Evolutionary conservation across 148 eudicot species (phyloP).

Genomic region (Vaccinium darrowii): DNA sequence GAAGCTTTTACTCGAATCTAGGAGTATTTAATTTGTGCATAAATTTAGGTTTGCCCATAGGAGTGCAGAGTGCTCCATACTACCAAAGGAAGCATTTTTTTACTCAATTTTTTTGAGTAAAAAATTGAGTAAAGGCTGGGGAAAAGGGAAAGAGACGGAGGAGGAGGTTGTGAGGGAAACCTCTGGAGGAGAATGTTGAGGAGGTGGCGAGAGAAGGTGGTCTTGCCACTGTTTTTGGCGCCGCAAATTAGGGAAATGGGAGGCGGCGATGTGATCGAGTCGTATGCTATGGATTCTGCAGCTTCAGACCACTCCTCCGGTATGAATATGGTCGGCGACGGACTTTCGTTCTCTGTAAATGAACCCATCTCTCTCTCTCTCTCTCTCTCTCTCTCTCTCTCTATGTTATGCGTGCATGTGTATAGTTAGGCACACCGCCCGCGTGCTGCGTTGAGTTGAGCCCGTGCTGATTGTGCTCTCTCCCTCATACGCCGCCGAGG

Average conservation of each 20-base stretch:
- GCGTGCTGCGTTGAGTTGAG: neutral
- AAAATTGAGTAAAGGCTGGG: too few relatives aligned
- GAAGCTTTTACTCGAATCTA: too few relatives aligned
- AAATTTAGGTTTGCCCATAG: too few relatives aligned
- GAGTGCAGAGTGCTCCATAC: too few relatives aligned
- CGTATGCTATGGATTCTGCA: conserved; percentile 41
- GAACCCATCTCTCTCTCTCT: conserved; percentile 18
- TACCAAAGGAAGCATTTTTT: too few relatives aligned
- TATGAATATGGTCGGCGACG: conserved; percentile 41
- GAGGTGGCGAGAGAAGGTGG: conserved; percentile 88
- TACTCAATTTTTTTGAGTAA: too few relatives aligned
- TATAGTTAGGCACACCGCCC: neutral
- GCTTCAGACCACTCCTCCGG: conserved; percentile 74
- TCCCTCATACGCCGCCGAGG: neutral
- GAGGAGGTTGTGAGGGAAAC: conserved; percentile 21
- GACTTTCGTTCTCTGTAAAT: conserved; percentile 15
- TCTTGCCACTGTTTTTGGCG: conserved; percentile 84
- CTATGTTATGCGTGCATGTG: neutral
- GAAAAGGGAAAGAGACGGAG: too few relatives aligned
- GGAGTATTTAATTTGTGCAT: too few relatives aligned
- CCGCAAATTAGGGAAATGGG: conserved; percentile 69
- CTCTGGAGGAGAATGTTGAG: conserved; percentile 67
- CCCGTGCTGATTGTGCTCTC: neutral
- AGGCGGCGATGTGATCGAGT: conserved; percentile 31
- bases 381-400: neutral